Evolutionary conservation across 2,329 filamentous ascomycete species (phyloP).

Genomic region (Fusarium guadeloupense): DNA sequence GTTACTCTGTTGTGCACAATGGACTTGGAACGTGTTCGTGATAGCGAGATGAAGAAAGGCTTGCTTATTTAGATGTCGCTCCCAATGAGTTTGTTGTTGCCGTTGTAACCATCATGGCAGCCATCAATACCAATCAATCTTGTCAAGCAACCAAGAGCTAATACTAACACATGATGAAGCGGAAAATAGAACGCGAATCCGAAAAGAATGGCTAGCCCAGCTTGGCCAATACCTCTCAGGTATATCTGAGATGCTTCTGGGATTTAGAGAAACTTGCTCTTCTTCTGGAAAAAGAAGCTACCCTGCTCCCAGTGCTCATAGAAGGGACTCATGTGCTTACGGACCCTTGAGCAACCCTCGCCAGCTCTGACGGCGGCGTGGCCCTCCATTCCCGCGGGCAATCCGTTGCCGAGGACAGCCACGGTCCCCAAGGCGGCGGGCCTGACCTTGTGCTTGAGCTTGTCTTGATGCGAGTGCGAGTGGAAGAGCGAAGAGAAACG

Average conservation of each 20-base stretch:
- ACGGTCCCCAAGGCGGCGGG: constrained; percentile 41
- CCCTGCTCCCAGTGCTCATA: constrained; percentile 37
- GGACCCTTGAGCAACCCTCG: constrained; percentile 25
- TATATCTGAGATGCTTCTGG: background rate
- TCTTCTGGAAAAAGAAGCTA: constrained; percentile 23
- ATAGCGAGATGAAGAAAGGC: constrained; percentile 5
- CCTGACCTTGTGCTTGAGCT: constrained; percentile 32
- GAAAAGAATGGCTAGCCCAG: constrained; percentile 3
- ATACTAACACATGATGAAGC: background rate
- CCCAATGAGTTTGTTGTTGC: background rate
- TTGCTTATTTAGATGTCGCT: constrained; percentile 11
- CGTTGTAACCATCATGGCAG: constrained; percentile 5
- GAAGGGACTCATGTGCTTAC: constrained; percentile 37
- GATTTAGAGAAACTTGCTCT: constrained; percentile 16
- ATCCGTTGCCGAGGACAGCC: constrained; percentile 34
- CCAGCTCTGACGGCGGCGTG: constrained; percentile 29
- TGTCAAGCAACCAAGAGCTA: constrained; percentile 4
- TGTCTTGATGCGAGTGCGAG: constrained; percentile 28
- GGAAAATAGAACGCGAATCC: constrained; percentile 7
- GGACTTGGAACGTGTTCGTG: constrained; percentile 14
- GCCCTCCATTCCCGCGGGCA: constrained; percentile 12
- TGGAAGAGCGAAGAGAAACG: constrained; percentile 31
- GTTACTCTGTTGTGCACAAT: constrained; percentile 19
- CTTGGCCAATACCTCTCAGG: background rate
- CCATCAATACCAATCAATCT: constrained; percentile 2